Evolutionary conservation across 495 filamentous ascomycete species (phyloP).

Genomic region (Zalerion maritima): DNA sequence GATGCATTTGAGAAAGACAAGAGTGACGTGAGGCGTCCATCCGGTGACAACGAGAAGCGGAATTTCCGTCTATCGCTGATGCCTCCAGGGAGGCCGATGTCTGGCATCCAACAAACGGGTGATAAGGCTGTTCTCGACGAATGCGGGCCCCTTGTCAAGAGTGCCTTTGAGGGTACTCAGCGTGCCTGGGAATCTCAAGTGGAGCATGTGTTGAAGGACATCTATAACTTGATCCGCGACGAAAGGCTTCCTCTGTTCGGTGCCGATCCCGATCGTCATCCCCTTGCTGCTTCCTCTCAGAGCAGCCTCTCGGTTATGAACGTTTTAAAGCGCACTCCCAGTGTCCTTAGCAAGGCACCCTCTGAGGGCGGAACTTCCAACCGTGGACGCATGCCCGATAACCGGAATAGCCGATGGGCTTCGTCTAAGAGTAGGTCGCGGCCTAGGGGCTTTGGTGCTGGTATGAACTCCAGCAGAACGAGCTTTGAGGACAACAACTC

Average conservation of each 20-base stretch:
- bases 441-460: constrained; percentile 65
- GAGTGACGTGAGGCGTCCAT: constrained; percentile 32
- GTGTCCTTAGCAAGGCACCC: constrained; percentile 77
- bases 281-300: constrained; percentile 20
- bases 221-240: constrained; percentile 77
- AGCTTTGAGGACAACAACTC: constrained; percentile 85
- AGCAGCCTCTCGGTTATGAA: constrained; percentile 40
- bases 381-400: constrained; percentile 54
- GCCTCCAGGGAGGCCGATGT: constrained; percentile 29
- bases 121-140: constrained; percentile 22
- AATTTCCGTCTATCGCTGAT: constrained; percentile 30
- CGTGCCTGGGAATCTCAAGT: constrained; percentile 82
- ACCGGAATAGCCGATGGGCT: constrained; percentile 55
- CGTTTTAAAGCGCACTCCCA: constrained; percentile 72
- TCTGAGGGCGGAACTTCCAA: constrained; percentile 56
- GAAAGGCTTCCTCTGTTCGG: constrained; percentile 75
- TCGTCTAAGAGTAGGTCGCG: constrained; percentile 73
- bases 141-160: constrained; percentile 59
- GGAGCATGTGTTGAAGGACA: constrained; percentile 79
- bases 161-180: constrained; percentile 60
- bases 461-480: constrained; percentile 80
- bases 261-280: constrained; percentile 31
- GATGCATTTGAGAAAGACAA: constrained; percentile 40
- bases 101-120: constrained; percentile 20
- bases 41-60: constrained; percentile 23